A percentile compares a stretch with the other conserved stretches of the same genome.
Evolutionary conservation across 805 yeast species (phyloP).

Genomic region (Saturnispora sekii): DNA sequence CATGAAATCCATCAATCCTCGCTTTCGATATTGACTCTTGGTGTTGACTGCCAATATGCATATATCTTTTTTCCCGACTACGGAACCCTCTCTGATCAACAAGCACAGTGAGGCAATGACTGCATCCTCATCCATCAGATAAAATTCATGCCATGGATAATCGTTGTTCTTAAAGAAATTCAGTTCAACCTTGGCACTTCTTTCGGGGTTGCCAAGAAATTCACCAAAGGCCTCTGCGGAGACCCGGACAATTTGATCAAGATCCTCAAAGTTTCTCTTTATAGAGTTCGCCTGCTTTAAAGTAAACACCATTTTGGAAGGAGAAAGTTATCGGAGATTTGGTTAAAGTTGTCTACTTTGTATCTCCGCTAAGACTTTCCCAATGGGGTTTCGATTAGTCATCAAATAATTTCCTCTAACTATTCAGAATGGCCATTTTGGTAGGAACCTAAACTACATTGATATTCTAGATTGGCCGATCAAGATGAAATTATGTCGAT

Average conservation of each 20-base stretch:
- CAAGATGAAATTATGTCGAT: too few species aligned
- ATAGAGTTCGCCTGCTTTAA: not conserved
- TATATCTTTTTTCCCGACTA: not conserved
- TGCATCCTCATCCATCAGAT: not conserved
- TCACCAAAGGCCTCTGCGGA: not conserved
- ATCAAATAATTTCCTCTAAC: too few species aligned
- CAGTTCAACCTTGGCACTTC: not conserved
- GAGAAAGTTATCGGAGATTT: not conserved
- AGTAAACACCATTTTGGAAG: not conserved
- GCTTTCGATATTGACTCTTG: not conserved
- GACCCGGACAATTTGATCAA: not conserved
- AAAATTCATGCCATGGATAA: constrained; percentile 1
- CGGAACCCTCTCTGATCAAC: not conserved
- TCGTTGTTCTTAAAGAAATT: not conserved
- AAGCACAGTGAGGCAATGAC: not conserved
- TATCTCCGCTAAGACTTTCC: too few species aligned
- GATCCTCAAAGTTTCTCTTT: not conserved
- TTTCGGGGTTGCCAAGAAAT: not conserved
- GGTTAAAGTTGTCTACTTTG: too few species aligned
- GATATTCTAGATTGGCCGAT: too few species aligned
- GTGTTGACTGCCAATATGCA: constrained; percentile 1
- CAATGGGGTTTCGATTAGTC: too few species aligned
- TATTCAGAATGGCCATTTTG: too few species aligned
- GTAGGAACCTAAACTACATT: too few species aligned
- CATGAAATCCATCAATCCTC: constrained; percentile 1